A percentile compares a stretch with the other conserved stretches of the same genome.
Evolutionary conservation across 1,284 basidiomycete genomes (phyloP).

Genomic region (Pascua guehoae): DNA sequence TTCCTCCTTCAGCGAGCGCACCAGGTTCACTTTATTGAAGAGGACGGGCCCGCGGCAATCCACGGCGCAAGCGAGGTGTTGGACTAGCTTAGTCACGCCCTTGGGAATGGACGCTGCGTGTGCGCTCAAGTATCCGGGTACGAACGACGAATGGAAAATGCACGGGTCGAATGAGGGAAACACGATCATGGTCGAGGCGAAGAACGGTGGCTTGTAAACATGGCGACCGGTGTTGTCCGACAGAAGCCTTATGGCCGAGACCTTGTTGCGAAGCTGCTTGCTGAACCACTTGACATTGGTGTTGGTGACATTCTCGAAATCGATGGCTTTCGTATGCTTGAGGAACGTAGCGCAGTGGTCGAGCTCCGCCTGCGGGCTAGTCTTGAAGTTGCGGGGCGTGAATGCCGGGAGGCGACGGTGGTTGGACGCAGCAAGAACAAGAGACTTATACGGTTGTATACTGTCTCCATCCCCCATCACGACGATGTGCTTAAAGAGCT

Average conservation of each 20-base stretch:
- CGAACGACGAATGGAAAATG: no score
- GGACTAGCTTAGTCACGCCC: not conserved
- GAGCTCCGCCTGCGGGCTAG: not conserved
- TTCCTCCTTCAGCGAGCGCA: not conserved
- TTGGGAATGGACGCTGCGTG: no score
- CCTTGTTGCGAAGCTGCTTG: not conserved
- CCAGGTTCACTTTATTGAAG: not conserved
- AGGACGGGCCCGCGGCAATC: not conserved
- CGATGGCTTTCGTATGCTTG: not conserved
- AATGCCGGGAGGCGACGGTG: not conserved
- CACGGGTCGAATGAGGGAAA: not conserved
- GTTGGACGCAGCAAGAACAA: not conserved
- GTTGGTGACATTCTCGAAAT: not conserved
- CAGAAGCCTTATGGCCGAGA: not conserved
- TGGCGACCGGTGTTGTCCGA: not conserved
- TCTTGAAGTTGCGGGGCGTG: not conserved
- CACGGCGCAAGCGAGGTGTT: not conserved
- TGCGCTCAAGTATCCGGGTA: no score
- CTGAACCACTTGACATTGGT: not conserved
- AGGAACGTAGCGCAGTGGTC: not conserved
- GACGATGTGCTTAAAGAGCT: not conserved
- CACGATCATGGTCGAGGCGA: not conserved
- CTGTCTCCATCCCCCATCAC: no score
- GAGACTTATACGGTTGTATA: no score
- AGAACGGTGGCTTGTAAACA: not conserved